Evolutionary conservation across 768 basidiomycete genomes (phyloP).

Genomic region (Kwoniella dejecticola): DNA sequence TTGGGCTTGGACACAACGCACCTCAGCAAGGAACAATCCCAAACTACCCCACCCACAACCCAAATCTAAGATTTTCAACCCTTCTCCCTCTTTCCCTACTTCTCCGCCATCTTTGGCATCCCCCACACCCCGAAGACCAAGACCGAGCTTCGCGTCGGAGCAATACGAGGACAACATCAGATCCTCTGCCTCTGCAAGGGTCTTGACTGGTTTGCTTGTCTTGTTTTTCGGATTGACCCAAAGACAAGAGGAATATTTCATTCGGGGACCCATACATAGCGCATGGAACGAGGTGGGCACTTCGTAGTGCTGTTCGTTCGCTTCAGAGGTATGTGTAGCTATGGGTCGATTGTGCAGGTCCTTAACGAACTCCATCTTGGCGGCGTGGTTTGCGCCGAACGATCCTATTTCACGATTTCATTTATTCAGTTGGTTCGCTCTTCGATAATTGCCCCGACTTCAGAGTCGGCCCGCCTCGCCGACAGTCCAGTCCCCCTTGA

Average conservation of each 20-base stretch:
- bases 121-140: conserved; percentile 42
- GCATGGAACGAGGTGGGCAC: conserved; percentile 64
- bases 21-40: conserved; percentile 67
- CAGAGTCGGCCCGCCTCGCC: background rate
- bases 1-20: conserved; percentile 40
- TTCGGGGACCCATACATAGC: conserved; percentile 66
- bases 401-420: conserved; percentile 29
- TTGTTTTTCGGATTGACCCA: conserved; percentile 60
- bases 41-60: conserved; percentile 79
- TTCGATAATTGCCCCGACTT: too few relatives aligned
- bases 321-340: conserved; percentile 67
- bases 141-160: conserved; percentile 63
- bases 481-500: too few relatives aligned
- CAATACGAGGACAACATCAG: conserved; percentile 71
- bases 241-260: conserved; percentile 69
- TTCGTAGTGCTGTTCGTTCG: conserved; percentile 77
- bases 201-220: conserved; percentile 54
- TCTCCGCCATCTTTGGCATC: conserved; percentile 19
- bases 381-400: conserved; percentile 64
- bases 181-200: conserved; percentile 66
- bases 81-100: conserved; percentile 58
- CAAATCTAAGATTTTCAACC: conserved; percentile 67
- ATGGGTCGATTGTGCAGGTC: conserved; percentile 63
- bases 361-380: conserved; percentile 70
- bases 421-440: background rate